Evolutionary conservation across 441 rosid species (phyloP), one percentile per base, ranked within the genome.

Genomic region (Metrosideros polymorpha): DNA sequence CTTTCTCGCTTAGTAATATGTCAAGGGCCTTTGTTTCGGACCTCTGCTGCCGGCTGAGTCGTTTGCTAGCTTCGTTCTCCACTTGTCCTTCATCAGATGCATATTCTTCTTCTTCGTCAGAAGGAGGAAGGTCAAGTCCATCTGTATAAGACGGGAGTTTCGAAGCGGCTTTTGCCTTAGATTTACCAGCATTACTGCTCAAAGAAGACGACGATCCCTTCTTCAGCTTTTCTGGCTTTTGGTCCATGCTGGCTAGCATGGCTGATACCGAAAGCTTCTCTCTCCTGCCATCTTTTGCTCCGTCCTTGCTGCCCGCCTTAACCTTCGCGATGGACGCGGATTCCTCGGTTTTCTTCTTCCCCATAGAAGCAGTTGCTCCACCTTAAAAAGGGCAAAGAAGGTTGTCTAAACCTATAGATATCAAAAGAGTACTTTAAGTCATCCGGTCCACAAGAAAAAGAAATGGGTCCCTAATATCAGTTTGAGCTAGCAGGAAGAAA

Each of bases 181-280:
- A 63, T 89, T 90, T 92, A 85, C 85, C 84, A 47, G 89, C 45
- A 86, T 85, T 18, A 71, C 71, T 86, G 43, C 79, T 39, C 79
- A 53, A 77, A 22, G 90, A 86, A 54, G 93, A 89, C 3, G 96
- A 90, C 15, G 94, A 87, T 29, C 90, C 95, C 85, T 95, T 97
- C 91, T 97, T 95, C 3, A 94, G 92, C 88, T 92, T 94, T 47
- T 95, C 98, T 14, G 93, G 92, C 89, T 93, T 97, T 89, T 91
- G 92, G 86, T 97, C 99, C 96, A 95, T 95, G 85, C 91, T 91
- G 24, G 97, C 96, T 89, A 97, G 96, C 97, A 95, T 92, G 43
- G 94, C 97, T 19, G 97, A 91, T 85, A 97, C 95, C 1, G 98
- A 95, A 25, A 94, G n/a, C 87, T 90, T 94, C 91, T 95, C 96